Evolutionary conservation across 2,329 filamentous ascomycete genomes (phyloP), one percentile per base, ranked within the genome.

Genomic region (Bisporella sp.): DNA sequence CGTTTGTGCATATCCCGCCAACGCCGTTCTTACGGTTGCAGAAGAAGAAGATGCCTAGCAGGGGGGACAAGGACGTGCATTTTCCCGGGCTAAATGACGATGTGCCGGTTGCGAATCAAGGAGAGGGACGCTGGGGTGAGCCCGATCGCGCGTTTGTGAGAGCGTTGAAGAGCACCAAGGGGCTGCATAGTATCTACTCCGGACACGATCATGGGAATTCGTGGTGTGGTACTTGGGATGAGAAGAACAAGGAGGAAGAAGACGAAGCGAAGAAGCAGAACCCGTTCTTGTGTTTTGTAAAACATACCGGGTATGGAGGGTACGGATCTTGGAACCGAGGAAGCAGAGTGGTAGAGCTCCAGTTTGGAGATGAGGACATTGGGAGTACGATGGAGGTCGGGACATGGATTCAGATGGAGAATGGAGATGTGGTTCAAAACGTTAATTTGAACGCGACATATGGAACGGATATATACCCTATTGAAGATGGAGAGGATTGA

Each of bases 281-380:
- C 0, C 59, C 72, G n/a, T 69, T 73, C 21, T 52, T 76, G 57
- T 86, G 84, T 59, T 80, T 79, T 56, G 81, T 81, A 5, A 78
- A 85, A 56, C 83, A 84, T 57, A 76, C 80, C 0, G 84, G 85
- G 0, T 87, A 87, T 49, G 85, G 84, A 0, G 84, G 85, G 0
- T 88, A 88, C 57, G 81, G 82, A 0, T 71, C 72, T 43, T 85
- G 78, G 84, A 84, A 1, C 73, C 74, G 4, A 70, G 81, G 1
- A 77, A 84, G 57, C 66, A 85, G 9, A 57, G 71, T 13, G 21
- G 28, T 43, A 2, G 9, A 13, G 2, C 56, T 84, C 1, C 66
- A 71, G 2, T 68, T 76, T 40, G 61, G 68, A 1, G 64, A 64
- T 28, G 59, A 79, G 12, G 58, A 59, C 5, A 55, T 9, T 37